Percentiles rank a stretch among this genome's conserved stretches.
Evolutionary conservation across 306 rosid genomes (phyloP).

Genomic region (Vigna trinervia): DNA sequence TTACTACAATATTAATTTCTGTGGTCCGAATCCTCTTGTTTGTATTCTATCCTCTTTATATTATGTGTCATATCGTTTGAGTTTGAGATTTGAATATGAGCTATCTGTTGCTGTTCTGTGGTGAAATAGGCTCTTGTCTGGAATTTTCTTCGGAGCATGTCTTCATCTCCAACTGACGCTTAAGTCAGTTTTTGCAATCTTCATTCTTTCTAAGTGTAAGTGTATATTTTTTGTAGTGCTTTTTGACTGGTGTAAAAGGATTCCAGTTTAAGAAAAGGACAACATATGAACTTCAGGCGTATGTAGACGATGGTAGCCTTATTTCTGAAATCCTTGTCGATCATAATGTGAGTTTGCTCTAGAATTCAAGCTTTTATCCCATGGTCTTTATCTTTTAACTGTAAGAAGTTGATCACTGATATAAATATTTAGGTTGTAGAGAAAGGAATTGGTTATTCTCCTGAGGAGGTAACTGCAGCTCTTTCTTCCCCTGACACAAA

Average conservation of each 20-base stretch:
- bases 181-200: slow-evolving; percentile 17
- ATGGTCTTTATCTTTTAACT: slow-evolving; percentile 28
- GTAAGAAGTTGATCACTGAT: slow-evolving; percentile 31
- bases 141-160: slow-evolving; percentile 18
- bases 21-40: slow-evolving; percentile 14
- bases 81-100: slow-evolving; percentile 15
- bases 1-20: slow-evolving; percentile 1
- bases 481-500: slow-evolving; percentile 67
- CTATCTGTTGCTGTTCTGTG: not conserved
- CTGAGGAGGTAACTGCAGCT: slow-evolving; percentile 73
- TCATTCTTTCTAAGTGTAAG: slow-evolving; percentile 33
- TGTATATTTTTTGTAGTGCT: slow-evolving; percentile 66
- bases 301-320: slow-evolving; percentile 93
- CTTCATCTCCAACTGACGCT: slow-evolving; percentile 3
- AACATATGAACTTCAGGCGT: slow-evolving; percentile 76
- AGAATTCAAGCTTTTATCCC: slow-evolving; percentile 24
- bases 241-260: slow-evolving; percentile 89
- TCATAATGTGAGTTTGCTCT: slow-evolving; percentile 70
- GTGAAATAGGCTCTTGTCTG: slow-evolving; percentile 11
- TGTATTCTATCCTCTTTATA: slow-evolving; percentile 2
- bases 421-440: slow-evolving; percentile 69
- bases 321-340: slow-evolving; percentile 78
- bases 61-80: slow-evolving; percentile 12
- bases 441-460: slow-evolving; percentile 76
- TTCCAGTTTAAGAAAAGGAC: slow-evolving; percentile 71